These are phyloP conservation scores for Adansonia grandidieri DNA, from an alignment of 441 rosid species.

Conservation along the genomic window DNA sequence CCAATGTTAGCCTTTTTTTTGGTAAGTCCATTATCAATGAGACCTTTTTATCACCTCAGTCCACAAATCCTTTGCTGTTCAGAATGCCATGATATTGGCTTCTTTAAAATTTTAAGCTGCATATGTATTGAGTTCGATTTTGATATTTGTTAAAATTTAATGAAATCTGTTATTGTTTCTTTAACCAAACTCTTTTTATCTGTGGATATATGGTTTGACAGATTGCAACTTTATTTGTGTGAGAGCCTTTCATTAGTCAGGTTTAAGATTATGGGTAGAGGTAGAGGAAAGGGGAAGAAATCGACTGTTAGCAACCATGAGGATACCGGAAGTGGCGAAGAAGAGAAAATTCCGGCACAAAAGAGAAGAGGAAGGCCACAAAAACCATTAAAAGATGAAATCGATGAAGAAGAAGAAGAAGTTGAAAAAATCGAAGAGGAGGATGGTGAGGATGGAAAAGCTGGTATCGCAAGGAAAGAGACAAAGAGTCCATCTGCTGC, in stretches of 20 bases:
- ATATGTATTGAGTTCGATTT: background rate
- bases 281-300: constrained; percentile 73
- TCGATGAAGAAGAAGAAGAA: constrained; percentile 51
- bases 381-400: constrained; percentile 60
- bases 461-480: constrained; percentile 41
- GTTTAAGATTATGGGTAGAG: constrained; percentile 65
- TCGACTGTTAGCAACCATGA: constrained; percentile 51
- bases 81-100: background rate
- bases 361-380: constrained; percentile 79
- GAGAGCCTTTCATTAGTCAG: constrained; percentile 32
- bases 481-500: constrained; percentile 40
- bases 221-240: constrained; percentile 38
- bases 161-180: background rate
- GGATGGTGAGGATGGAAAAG: constrained; percentile 53
- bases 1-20: too few species aligned
- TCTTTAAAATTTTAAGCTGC: background rate
- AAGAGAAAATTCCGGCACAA: constrained; percentile 62
- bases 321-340: constrained; percentile 61
- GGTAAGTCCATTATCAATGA: too few species aligned
- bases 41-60: background rate
- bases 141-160: background rate
- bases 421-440: constrained; percentile 56
- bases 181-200: constrained; percentile 2
- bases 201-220: constrained; percentile 36
- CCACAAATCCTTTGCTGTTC: background rate